Evolutionary conservation across 331 rosid species (phyloP).

Genomic region (Ulmus americana): DNA sequence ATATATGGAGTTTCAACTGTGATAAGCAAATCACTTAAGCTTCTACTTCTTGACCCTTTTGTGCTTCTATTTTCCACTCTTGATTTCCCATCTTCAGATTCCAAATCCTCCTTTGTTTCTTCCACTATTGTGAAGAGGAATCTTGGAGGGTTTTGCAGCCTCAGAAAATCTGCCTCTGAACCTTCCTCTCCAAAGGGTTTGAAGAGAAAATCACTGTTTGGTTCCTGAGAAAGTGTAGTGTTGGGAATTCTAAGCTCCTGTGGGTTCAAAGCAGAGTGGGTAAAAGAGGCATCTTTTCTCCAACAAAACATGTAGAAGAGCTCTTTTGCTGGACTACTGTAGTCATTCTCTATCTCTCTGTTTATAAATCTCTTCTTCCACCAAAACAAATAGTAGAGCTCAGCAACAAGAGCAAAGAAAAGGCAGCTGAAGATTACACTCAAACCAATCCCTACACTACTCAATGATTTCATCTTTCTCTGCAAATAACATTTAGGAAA

Average conservation of each 20-base stretch:
- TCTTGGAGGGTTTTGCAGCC: conserved; percentile 64
- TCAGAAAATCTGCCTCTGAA: conserved; percentile 55
- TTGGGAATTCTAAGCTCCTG: conserved; percentile 50
- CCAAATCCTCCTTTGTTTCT: conserved; percentile 92
- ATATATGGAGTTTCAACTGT: conserved; percentile 75
- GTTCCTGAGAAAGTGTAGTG: conserved; percentile 39
- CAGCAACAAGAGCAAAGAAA: conserved; percentile 85
- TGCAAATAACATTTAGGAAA: conserved; percentile 48
- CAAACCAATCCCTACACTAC: conserved; percentile 89
- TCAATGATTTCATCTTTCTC: conserved; percentile 78
- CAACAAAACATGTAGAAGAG: conserved; percentile 84
- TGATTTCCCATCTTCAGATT: conserved; percentile 73
- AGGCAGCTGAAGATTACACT: conserved; percentile 86
- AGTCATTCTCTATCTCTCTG: conserved; percentile 60
- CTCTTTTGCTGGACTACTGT: conserved; percentile 68
- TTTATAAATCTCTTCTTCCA: conserved; percentile 79
- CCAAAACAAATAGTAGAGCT: conserved; percentile 89
- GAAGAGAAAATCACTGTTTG: conserved; percentile 50
- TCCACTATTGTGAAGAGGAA: conserved; percentile 82
- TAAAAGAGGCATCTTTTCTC: conserved; percentile 60
- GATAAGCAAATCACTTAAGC: conserved; percentile 68
- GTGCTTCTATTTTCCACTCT: conserved; percentile 30
- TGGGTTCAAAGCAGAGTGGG: conserved; percentile 49
- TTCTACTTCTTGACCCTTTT: conserved; percentile 57
- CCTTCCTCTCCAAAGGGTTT: conserved; percentile 66